Evolutionary conservation across 805 yeast genomes (phyloP).

Genomic region (Pichia occidentalis): DNA sequence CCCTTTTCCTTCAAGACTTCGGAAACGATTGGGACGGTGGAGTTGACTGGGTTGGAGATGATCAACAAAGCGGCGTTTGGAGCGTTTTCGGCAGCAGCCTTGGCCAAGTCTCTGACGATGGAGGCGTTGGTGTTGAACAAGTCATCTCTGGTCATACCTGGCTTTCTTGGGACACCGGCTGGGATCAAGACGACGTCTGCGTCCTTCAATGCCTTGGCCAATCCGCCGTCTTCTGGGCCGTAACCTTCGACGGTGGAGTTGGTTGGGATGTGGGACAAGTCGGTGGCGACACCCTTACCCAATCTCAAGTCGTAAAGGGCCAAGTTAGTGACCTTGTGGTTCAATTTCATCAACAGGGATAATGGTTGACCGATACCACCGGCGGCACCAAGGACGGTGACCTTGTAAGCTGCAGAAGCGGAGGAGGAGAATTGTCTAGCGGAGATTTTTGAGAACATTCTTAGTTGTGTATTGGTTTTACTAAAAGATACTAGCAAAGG

Average conservation of each 20-base stretch:
- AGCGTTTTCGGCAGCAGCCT: constrained; percentile 71
- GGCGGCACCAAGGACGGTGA: constrained; percentile 75
- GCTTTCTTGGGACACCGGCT: constrained; percentile 98
- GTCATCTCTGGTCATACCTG: constrained; percentile 98
- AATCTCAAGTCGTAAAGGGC: constrained; percentile 84
- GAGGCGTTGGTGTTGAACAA: constrained; percentile 94
- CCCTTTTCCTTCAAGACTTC: constrained; percentile 83
- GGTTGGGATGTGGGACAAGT: constrained; percentile 89
- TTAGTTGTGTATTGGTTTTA: neutral
- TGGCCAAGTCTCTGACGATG: constrained; percentile 87
- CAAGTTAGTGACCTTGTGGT: constrained; percentile 80
- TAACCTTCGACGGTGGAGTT: constrained; percentile 83
- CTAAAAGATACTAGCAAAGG: neutral
- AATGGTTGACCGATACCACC: constrained; percentile 96
- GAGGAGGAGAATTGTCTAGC: constrained; percentile 56
- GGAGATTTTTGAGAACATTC: constrained; percentile 51
- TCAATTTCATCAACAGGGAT: constrained; percentile 76
- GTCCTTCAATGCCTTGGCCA: constrained; percentile 63
- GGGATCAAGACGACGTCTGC: constrained; percentile 89
- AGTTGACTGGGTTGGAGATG: constrained; percentile 94
- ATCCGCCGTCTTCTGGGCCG: constrained; percentile 67
- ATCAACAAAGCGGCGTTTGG: constrained; percentile 80
- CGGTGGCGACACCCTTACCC: constrained; percentile 97
- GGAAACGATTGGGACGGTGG: constrained; percentile 94
- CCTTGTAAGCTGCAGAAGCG: constrained; percentile 64